Base-by-base conservation (phyloP, 345 rosid genomes). In the Eucalyptus viminalis region DNA sequence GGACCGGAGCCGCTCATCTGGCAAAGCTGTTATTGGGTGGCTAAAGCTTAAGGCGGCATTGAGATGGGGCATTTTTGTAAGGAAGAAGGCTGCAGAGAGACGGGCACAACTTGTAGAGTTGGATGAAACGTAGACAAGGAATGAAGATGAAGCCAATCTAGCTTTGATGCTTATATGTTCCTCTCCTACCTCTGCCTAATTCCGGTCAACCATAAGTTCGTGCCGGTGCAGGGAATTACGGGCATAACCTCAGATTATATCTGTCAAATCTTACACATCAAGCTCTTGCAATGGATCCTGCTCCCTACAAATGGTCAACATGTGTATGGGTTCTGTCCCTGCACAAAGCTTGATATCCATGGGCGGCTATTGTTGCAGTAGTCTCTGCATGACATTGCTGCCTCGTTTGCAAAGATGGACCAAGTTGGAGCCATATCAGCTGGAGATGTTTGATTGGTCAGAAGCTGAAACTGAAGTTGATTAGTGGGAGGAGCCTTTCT, bases 21-120 rank as follows among this genome's bases (percentile, higher is more conserved):
- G 97, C 85, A 97, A 95, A 89, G 98, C 99, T 90, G 99, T 98
- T 67, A 96, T 95, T 6, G 97, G 99, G 50, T 98, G 99, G 99
- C 92, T 98, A 80, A 98, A 98, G 96, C 94, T 98, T 93, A 98
- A 98, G 93, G 99, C 99, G 13, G 99, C 99, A 29, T 95, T 98
- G 91, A 94, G 99, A 89, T 98, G 99, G 99, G 99, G 99, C 6
- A 95, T 97, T 92, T 98, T 98, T 89, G 92, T 96, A 50, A 93
- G 97, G 91, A 95, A 96, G 92, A 96, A 95, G 91, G 99, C 98
- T 4, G 99, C 99, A 6, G 99, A 98, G 95, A 94, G 96, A 91
- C 94, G 99, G 37, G 99, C 99, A 0, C 97, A 94, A 89, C 95
- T 98, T 62, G 96, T 96, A 29, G 96, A 98, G 92, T 91, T 97